phyloP scores from a whole-genome alignment of 805 yeast genomes.

The Candida odintsovae region DNA sequence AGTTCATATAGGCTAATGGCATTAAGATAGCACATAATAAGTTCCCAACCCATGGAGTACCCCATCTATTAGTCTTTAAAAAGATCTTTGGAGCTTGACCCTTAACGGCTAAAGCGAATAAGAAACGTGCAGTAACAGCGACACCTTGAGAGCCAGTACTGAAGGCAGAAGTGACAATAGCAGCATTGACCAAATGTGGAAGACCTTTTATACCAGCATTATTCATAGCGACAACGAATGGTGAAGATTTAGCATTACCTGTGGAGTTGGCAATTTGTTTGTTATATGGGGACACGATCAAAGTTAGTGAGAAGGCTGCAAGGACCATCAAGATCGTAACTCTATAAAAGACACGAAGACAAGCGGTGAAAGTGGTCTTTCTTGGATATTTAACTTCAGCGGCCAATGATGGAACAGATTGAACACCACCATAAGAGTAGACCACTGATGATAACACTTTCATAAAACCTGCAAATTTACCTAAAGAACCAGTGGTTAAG shows the following conservation, averaged over 20 bases:
- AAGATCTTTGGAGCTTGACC: slow-evolving; percentile 32
- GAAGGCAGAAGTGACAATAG: slow-evolving; percentile 34
- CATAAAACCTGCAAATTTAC: slow-evolving; percentile 28
- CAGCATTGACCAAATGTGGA: slow-evolving; percentile 33
- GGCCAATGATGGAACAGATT: slow-evolving; percentile 43
- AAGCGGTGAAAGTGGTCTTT: slow-evolving; percentile 23
- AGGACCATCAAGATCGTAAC: slow-evolving; percentile 25
- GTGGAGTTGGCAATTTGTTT: slow-evolving; percentile 22
- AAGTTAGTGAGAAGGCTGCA: slow-evolving; percentile 27
- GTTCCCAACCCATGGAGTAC: slow-evolving; percentile 30
- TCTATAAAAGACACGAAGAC: slow-evolving; percentile 27
- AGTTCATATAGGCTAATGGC: slow-evolving; percentile 30
- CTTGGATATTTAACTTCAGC: slow-evolving; percentile 33
- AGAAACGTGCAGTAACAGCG: slow-evolving; percentile 26
- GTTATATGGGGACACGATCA: slow-evolving; percentile 29
- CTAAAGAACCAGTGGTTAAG: slow-evolving; percentile 16
- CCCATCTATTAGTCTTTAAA: slow-evolving; percentile 26
- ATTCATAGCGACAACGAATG: slow-evolving; percentile 38
- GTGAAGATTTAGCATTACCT: slow-evolving; percentile 30
- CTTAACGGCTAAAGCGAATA: slow-evolving; percentile 32
- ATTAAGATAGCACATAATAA: slow-evolving; percentile 21
- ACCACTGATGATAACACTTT: slow-evolving; percentile 34
- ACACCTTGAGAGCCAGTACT: slow-evolving; percentile 30
- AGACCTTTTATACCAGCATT: slow-evolving; percentile 37
- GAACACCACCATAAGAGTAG: slow-evolving; percentile 31